Conservation (phyloP, 2,329 filamentous ascomycete genomes). For the Fusarium floridanum region DNA sequence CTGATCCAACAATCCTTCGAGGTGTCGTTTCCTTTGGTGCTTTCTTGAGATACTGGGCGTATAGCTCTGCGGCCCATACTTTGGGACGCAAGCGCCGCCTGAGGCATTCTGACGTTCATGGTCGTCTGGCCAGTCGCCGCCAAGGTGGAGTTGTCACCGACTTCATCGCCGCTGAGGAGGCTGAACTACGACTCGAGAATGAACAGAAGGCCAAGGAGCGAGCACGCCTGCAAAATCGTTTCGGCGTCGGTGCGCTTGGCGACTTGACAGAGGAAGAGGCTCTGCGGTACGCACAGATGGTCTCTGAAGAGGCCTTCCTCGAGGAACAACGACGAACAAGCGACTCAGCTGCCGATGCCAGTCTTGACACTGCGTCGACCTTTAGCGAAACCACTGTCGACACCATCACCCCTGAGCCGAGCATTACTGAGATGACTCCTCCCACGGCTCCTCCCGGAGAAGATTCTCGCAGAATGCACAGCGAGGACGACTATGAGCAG, state of each 20-base stretch:
- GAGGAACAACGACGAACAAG: slow-evolving; percentile 69
- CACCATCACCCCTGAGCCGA: slow-evolving; percentile 68
- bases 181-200: slow-evolving; percentile 82
- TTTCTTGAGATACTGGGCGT: slow-evolving; percentile 92
- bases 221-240: slow-evolving; percentile 79
- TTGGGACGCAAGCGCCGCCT: slow-evolving; percentile 83
- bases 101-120: slow-evolving; percentile 73
- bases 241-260: slow-evolving; percentile 80
- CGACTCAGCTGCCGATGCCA: slow-evolving; percentile 63
- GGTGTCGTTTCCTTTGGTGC: slow-evolving; percentile 90
- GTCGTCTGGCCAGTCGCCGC: slow-evolving; percentile 63
- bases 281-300: slow-evolving; percentile 73
- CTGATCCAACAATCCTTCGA: slow-evolving; percentile 85
- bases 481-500: slow-evolving; percentile 68
- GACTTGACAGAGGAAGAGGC: slow-evolving; percentile 76
- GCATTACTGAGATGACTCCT: slow-evolving; percentile 58
- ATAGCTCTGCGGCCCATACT: slow-evolving; percentile 84
- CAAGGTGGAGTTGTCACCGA: slow-evolving; percentile 78
- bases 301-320: slow-evolving; percentile 72
- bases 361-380: slow-evolving; percentile 59
- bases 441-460: slow-evolving; percentile 30
- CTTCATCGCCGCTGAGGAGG: slow-evolving; percentile 88
- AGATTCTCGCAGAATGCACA: slow-evolving; percentile 4
- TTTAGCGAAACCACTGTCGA: slow-evolving; percentile 57
- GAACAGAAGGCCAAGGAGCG: slow-evolving; percentile 75